These are phyloP conservation scores for Lumnitzera littorea DNA, from an alignment of 345 rosid genomes.

Conservation along the genomic window DNA sequence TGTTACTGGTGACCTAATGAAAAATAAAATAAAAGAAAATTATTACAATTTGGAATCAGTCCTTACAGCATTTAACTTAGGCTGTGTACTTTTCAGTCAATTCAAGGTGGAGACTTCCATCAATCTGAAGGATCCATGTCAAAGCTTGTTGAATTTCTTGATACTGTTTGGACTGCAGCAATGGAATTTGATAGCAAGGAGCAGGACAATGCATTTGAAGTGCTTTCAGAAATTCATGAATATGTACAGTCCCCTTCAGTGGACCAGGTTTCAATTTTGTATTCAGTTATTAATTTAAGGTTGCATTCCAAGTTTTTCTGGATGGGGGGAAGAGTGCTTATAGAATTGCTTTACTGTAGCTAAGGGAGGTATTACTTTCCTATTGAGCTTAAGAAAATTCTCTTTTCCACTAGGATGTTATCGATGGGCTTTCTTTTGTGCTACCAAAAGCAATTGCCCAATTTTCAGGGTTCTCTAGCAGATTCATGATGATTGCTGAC, in stretches of 20 bases:
- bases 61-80: too few species aligned
- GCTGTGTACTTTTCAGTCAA: slow-evolving; percentile 22
- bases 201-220: slow-evolving; percentile 27
- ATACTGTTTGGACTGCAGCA: slow-evolving; percentile 28
- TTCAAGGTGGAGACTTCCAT: slow-evolving; percentile 32
- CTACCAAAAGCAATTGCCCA: slow-evolving; percentile 60
- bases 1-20: too few species aligned
- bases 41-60: too few species aligned
- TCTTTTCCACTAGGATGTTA: slow-evolving; percentile 34
- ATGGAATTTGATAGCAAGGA: slow-evolving; percentile 25
- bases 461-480: slow-evolving; percentile 43
- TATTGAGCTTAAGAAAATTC: slow-evolving; percentile 6
- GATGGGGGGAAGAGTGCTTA: too few species aligned
- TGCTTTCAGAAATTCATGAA: slow-evolving; percentile 29
- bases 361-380: not conserved
- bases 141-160: slow-evolving; percentile 44
- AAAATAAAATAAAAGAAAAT: too few species aligned
- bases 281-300: not conserved
- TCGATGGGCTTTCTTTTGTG: slow-evolving; percentile 67
- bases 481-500: slow-evolving; percentile 43
- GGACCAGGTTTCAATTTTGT: slow-evolving; percentile 40
- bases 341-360: too few species aligned
- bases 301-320: not conserved
- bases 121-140: slow-evolving; percentile 29
- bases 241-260: slow-evolving; percentile 36